phyloP scores from a whole-genome alignment of 2,329 filamentous ascomycete species.

The Drechslera avenae region DNA sequence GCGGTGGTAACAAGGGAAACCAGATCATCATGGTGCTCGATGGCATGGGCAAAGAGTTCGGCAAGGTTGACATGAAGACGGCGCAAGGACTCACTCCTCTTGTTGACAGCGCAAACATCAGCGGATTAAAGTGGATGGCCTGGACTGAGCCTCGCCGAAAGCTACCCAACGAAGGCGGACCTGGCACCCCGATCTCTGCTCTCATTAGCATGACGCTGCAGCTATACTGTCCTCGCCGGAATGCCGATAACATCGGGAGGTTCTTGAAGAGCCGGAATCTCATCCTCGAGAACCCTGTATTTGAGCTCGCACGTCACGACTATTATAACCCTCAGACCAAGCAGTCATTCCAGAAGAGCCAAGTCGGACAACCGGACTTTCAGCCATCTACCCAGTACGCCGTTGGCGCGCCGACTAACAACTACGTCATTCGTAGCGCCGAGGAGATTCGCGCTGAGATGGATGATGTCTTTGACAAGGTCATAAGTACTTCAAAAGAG shows the following conservation, averaged over 20 bases:
- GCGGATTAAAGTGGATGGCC: constrained; percentile 72
- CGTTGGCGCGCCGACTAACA: constrained; percentile 12
- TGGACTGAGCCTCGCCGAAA: constrained; percentile 72
- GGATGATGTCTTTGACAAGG: constrained; percentile 83
- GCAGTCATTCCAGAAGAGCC: constrained; percentile 17
- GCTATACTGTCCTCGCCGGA: constrained; percentile 76
- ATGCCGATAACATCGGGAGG: constrained; percentile 68
- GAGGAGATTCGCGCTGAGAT: constrained; percentile 89
- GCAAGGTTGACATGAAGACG: constrained; percentile 71
- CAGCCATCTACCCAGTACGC: constrained; percentile 16
- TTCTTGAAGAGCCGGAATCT: constrained; percentile 70
- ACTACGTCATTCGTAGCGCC: constrained; percentile 48
- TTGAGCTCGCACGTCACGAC: constrained; percentile 68
- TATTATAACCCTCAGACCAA: constrained; percentile 75
- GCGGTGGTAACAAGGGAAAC: constrained; percentile 59
- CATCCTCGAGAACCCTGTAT: constrained; percentile 66
- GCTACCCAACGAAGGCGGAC: constrained; percentile 60
- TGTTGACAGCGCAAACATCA: constrained; percentile 66
- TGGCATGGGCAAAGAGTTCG: constrained; percentile 72
- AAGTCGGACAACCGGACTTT: constrained; percentile 22
- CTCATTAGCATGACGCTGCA: constrained; percentile 68
- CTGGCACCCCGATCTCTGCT: constrained; percentile 25
- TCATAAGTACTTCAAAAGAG: constrained; percentile 71
- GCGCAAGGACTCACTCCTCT: constrained; percentile 72
- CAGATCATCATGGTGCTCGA: constrained; percentile 80